phyloP scores from a whole-genome alignment of 345 rosid species.

The Aegle marmelos region DNA sequence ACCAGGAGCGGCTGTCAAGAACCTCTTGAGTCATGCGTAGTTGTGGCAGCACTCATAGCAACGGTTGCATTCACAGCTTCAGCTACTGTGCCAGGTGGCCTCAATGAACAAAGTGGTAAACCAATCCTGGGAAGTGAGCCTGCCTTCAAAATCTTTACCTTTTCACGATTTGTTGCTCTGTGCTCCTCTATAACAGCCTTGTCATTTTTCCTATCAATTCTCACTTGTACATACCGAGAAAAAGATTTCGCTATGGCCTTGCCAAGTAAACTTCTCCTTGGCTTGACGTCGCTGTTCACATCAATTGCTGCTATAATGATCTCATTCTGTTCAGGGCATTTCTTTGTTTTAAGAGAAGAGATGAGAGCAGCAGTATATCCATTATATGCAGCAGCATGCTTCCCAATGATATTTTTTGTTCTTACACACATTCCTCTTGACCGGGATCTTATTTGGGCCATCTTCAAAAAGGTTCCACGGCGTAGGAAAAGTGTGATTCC shows the following conservation, averaged over 20 bases:
- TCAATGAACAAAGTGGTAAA: too few relatives aligned
- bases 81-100: too few relatives aligned
- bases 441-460: neutral
- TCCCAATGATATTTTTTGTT: neutral
- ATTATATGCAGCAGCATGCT: constrained; percentile 8
- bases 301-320: constrained; percentile 12
- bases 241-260: constrained; percentile 5
- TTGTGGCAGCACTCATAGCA: too few relatives aligned
- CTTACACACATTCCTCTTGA: constrained; percentile 6
- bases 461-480: neutral
- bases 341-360: neutral
- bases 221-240: constrained; percentile 12
- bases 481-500: neutral
- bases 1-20: too few relatives aligned
- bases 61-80: too few relatives aligned
- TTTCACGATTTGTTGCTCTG: constrained; percentile 17
- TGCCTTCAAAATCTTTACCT: neutral
- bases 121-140: too few relatives aligned
- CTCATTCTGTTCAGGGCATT: constrained; percentile 21
- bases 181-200: constrained; percentile 17
- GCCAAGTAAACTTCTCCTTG: constrained; percentile 16
- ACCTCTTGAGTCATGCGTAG: too few relatives aligned
- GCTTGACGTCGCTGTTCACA: constrained; percentile 5
- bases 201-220: constrained; percentile 1
- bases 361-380: neutral